Evolutionary conservation across 768 basidiomycete genomes (phyloP).

Genomic region (Boletales sp.): DNA sequence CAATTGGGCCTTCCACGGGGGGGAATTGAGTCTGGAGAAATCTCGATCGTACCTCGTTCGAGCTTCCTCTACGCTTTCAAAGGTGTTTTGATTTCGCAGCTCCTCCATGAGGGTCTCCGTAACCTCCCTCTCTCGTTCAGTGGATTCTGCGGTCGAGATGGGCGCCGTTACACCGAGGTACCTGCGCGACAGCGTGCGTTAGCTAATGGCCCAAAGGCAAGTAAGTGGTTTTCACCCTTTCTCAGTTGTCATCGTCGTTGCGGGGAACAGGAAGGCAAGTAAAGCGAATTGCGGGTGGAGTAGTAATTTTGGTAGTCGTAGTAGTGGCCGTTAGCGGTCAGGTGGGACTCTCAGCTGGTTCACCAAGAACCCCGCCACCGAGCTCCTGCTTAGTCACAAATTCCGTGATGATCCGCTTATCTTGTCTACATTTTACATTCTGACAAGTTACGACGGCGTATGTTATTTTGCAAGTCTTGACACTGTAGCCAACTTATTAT

Average conservation of each 20-base stretch:
- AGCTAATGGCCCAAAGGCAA: conserved; percentile 11
- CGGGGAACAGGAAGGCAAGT: conserved; percentile 1
- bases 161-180: conserved; percentile 83
- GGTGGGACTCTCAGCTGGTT: conserved; percentile 6
- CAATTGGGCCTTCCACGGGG: conserved; percentile 1
- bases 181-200: conserved; percentile 35
- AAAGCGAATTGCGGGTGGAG: neutral
- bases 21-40: conserved; percentile 5
- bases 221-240: conserved; percentile 31
- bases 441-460: too few relatives aligned
- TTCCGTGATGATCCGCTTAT: too few relatives aligned
- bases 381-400: conserved; percentile 22
- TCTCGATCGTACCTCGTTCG: conserved; percentile 65
- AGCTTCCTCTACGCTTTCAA: conserved; percentile 87
- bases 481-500: too few relatives aligned
- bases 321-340: conserved; percentile 14
- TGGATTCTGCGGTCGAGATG: conserved; percentile 75
- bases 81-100: conserved; percentile 77
- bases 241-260: conserved; percentile 39
- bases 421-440: too few relatives aligned
- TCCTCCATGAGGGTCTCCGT: conserved; percentile 88
- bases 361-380: conserved; percentile 12
- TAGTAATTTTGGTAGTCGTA: neutral
- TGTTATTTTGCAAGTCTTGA: too few relatives aligned
- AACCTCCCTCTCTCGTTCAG: conserved; percentile 75